Conservation (phyloP, 1,284 basidiomycete genomes). For the Leccinum fuscescens region DNA sequence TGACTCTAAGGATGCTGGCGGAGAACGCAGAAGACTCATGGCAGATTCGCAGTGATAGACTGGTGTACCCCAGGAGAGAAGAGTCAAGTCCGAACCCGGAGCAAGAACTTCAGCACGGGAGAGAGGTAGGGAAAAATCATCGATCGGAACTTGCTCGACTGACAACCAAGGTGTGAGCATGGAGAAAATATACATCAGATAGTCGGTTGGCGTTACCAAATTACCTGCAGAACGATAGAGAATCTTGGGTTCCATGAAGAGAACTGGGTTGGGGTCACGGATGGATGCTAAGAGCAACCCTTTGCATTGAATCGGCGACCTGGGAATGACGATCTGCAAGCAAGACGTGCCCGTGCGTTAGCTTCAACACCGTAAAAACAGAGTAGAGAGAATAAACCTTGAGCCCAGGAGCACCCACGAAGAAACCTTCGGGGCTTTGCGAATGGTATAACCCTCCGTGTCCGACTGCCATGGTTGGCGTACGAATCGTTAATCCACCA, state of each 20-base stretch:
- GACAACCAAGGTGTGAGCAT: slow-evolving; percentile 17
- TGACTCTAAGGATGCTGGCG: slow-evolving; percentile 63
- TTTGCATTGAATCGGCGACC: slow-evolving; percentile 93
- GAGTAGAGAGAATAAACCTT: slow-evolving; percentile 56
- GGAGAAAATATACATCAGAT: neutral
- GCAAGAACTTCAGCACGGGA: slow-evolving; percentile 75
- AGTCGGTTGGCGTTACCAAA: neutral
- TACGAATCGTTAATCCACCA: slow-evolving; percentile 84
- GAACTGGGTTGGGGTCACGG: slow-evolving; percentile 88
- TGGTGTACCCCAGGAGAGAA: slow-evolving; percentile 91
- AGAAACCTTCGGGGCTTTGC: slow-evolving; percentile 93
- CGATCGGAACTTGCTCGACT: slow-evolving; percentile 91
- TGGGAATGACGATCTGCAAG: slow-evolving; percentile 79
- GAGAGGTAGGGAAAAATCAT: slow-evolving; percentile 83
- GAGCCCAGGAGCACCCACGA: slow-evolving; percentile 86
- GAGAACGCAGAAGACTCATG: slow-evolving; percentile 62
- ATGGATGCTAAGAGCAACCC: slow-evolving; percentile 84
- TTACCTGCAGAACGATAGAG: slow-evolving; percentile 79
- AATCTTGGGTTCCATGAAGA: slow-evolving; percentile 95
- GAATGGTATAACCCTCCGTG: slow-evolving; percentile 94
- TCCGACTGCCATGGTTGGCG: slow-evolving; percentile 88
- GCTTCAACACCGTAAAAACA: neutral
- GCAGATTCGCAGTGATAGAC: slow-evolving; percentile 88
- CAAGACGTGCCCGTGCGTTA: neutral
- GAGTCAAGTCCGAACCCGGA: slow-evolving; percentile 78